Conservation (phyloP, 2,329 filamentous ascomycete genomes). For the Colletotrichum ledebouriae region DNA sequence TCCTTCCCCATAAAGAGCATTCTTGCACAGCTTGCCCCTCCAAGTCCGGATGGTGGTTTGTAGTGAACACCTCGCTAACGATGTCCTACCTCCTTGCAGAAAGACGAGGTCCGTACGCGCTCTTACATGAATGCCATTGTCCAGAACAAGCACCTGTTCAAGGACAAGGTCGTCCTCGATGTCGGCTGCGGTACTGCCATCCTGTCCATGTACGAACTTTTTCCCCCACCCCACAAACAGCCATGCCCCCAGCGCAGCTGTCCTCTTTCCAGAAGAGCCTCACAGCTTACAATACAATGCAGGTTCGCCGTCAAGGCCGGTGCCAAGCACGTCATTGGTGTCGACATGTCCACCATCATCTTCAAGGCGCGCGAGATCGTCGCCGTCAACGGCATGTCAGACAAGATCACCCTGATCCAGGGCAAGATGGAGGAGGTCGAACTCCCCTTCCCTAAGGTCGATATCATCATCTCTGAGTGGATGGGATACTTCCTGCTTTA, state of each 20-base stretch:
- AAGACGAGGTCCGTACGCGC: constrained; percentile 97
- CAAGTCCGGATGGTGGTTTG: background rate
- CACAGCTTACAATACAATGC: constrained; percentile 27
- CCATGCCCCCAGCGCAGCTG: background rate
- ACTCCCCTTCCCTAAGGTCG: constrained; percentile 93
- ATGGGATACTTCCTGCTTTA: constrained; percentile 99
- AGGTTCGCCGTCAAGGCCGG: constrained; percentile 98
- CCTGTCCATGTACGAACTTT: constrained; percentile 86
- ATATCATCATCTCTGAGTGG: constrained; percentile 99
- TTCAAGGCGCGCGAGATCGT: constrained; percentile 98
- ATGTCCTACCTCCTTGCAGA: constrained; percentile 65
- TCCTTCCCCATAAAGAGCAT: background rate
- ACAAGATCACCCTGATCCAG: constrained; percentile 97
- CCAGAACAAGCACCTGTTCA: constrained; percentile 95
- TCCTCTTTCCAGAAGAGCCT: background rate
- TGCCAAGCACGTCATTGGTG: constrained; percentile 98
- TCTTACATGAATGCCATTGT: constrained; percentile 98
- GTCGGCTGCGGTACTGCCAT: constrained; percentile 98
- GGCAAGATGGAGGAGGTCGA: constrained; percentile 99
- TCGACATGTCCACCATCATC: constrained; percentile 99
- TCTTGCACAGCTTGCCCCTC: constrained; percentile 31
- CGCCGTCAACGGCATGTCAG: constrained; percentile 87
- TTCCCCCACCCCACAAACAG: constrained; percentile 9
- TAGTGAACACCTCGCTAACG: constrained; percentile 19
- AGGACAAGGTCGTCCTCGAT: constrained; percentile 88